Conservation (phyloP, 495 filamentous ascomycete species). For the Rhypophila decipiens region DNA sequence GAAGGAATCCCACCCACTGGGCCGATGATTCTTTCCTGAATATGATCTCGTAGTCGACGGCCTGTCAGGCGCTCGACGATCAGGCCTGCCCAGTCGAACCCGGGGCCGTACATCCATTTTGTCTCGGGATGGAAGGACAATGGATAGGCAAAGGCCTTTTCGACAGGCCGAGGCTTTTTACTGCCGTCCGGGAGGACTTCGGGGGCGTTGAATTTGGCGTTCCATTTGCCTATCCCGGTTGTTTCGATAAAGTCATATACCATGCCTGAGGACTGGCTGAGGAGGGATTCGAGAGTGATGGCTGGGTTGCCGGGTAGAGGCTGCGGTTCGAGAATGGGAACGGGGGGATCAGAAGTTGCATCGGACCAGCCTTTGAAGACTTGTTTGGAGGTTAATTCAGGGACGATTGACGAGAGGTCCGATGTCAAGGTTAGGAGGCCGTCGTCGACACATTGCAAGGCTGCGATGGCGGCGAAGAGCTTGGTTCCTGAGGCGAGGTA, state of each 20-base stretch:
- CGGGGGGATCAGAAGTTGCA: conserved; percentile 12
- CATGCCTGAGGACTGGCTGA: conserved; percentile 20
- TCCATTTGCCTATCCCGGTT: conserved; percentile 10
- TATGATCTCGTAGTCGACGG: conserved; percentile 10
- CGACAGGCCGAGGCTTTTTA: conserved; percentile 9
- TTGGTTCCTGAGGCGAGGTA: conserved; percentile 49
- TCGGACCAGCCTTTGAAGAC: conserved; percentile 34
- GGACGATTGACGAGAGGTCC: conserved; percentile 31
- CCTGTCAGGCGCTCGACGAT: conserved; percentile 18
- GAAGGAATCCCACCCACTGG: conserved; percentile 26
- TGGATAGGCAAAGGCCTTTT: conserved; percentile 20
- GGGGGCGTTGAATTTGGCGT: conserved; percentile 9
- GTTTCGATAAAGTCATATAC: conserved; percentile 18
- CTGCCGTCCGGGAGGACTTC: too few relatives aligned
- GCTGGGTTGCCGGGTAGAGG: too few relatives aligned
- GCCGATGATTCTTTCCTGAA: conserved; percentile 14
- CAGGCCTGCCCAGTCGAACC: conserved; percentile 24
- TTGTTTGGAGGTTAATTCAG: conserved; percentile 33
- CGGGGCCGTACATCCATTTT: conserved; percentile 23
- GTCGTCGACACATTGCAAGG: conserved; percentile 45
- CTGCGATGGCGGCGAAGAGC: conserved; percentile 42
- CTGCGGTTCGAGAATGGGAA: conserved; percentile 20
- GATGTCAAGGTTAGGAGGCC: conserved; percentile 35
- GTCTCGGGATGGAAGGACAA: conserved; percentile 21
- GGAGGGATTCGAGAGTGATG: conserved; percentile 21